phyloP scores from a whole-genome alignment of 768 basidiomycete genomes.

The Panellus pusillus region DNA sequence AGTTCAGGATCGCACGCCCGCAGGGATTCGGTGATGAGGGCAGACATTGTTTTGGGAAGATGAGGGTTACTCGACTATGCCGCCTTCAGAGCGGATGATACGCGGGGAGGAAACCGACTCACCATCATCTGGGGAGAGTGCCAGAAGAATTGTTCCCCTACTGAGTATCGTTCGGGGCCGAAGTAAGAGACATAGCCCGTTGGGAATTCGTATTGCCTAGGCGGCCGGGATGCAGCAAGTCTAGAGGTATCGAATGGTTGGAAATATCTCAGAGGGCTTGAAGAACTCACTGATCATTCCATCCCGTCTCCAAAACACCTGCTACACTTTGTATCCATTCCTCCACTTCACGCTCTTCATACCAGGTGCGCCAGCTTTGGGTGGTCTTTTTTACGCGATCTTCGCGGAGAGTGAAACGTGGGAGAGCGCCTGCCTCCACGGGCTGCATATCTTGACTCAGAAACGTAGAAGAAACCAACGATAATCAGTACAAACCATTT shows the following conservation, averaged over 20 bases:
- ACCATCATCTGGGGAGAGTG: constrained; percentile 62
- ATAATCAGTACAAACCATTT: constrained; percentile 48
- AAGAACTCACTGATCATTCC: constrained; percentile 78
- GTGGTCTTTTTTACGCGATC: constrained; percentile 76
- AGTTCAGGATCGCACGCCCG: constrained; percentile 89
- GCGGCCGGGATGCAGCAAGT: constrained; percentile 53
- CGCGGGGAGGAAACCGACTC: constrained; percentile 22
- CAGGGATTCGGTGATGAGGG: constrained; percentile 76
- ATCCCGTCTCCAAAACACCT: constrained; percentile 82
- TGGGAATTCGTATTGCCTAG: constrained; percentile 89
- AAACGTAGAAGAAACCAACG: constrained; percentile 7
- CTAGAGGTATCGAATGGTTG: constrained; percentile 36
- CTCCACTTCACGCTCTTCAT: constrained; percentile 80
- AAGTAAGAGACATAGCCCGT: constrained; percentile 88
- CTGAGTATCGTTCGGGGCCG: constrained; percentile 74
- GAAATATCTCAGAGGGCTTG: not conserved
- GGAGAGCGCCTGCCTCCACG: constrained; percentile 66
- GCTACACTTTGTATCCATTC: constrained; percentile 91
- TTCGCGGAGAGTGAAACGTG: constrained; percentile 70
- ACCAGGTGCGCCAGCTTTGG: constrained; percentile 78
- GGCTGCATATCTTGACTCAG: constrained; percentile 45
- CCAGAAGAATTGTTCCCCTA: constrained; percentile 89
- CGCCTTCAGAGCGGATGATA: constrained; percentile 5
- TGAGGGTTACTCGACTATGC: constrained; percentile 56
- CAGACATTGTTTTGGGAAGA: constrained; percentile 73